Base-by-base conservation (phyloP, 2,329 filamentous ascomycete species). In the Pestalotiopsis sp. region DNA sequence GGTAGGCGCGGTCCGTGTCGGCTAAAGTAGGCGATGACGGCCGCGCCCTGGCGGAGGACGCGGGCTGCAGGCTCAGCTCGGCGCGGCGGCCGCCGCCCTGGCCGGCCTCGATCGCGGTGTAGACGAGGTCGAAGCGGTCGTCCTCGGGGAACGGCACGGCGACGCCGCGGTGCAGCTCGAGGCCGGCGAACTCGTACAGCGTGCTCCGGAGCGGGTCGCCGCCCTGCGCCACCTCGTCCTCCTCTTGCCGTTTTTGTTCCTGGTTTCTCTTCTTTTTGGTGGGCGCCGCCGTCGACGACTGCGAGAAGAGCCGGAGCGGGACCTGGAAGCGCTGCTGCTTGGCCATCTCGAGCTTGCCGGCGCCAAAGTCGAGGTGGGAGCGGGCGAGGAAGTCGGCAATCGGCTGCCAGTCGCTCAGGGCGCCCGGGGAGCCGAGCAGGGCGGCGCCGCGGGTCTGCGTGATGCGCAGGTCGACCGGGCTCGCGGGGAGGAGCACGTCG, bases 31-130 rank as follows among this genome's bases (percentile, higher is more conserved):
- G 60, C n/a, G 56, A 59, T 12, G 25, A 38, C 5, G 25, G n/a
- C 4, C 64, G 38, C 20, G 57, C 27, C 31, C 6, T 9, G 62
- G 52, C 20, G 4, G 23, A 20, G 9, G 31, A 36, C 12, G 71
- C 68, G 6, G 81, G 80, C 57, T 83, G 79, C 7, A 90, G 79
- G 1, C 79, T 82, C 27, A 90, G 75, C 73, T 87, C 84, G 23
- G 84, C 82, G n/a, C 85, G 81, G 13, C 83, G 83, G 5, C 86
- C 86, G 64, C 83, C 84, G 68, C 85, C 83, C 65, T 81, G 80
- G 0, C 86, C 86, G 4, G 81, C 85, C 70, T 89, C 84, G 70
- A 88, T 81, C 72, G 81, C 84, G 23, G 81, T 85, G 80, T 89
- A 88, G 7, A 79, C 81, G 9, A 90, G 77, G 12, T 75, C 83